Conservation (phyloP, 73 alveolate species). For the Durusdinium trenchii region DNA sequence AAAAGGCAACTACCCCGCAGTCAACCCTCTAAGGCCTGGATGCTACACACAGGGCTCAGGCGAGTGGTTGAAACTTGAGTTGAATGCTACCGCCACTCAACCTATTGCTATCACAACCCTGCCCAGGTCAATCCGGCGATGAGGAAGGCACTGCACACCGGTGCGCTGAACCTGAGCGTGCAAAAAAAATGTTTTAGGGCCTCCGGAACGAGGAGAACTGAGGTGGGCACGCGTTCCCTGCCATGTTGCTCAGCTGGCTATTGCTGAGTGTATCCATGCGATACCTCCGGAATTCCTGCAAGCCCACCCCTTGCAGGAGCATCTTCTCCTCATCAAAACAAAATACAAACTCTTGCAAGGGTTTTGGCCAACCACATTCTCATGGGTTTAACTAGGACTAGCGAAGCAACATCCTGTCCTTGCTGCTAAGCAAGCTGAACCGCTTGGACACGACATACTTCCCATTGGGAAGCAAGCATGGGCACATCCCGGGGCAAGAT, state of each 20-base stretch:
- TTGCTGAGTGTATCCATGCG: not conserved
- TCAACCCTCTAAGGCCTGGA: no score
- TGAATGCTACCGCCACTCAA: no score
- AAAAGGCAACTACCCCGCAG: no score
- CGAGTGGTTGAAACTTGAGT: no score
- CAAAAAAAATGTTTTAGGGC: not conserved
- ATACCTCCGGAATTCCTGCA: not conserved
- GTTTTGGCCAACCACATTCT: not conserved
- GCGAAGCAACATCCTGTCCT: not conserved
- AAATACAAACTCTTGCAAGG: not conserved
- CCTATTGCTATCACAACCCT: no score
- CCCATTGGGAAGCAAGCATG: not conserved
- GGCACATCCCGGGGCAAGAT: not conserved
- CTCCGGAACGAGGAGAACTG: not conserved
- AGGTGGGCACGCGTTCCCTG: not conserved
- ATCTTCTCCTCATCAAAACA: not conserved
- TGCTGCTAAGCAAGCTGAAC: not conserved
- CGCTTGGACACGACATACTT: not conserved
- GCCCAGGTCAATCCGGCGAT: not conserved
- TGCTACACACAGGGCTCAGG: no score
- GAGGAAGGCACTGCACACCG: not conserved
- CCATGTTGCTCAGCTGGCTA: not conserved
- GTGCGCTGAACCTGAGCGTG: not conserved
- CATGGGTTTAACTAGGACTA: not conserved
- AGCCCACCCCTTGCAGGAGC: constrained; percentile 9